phyloP scores from a whole-genome alignment of 495 filamentous ascomycete genomes.

The Aspergillus cristatus region DNA sequence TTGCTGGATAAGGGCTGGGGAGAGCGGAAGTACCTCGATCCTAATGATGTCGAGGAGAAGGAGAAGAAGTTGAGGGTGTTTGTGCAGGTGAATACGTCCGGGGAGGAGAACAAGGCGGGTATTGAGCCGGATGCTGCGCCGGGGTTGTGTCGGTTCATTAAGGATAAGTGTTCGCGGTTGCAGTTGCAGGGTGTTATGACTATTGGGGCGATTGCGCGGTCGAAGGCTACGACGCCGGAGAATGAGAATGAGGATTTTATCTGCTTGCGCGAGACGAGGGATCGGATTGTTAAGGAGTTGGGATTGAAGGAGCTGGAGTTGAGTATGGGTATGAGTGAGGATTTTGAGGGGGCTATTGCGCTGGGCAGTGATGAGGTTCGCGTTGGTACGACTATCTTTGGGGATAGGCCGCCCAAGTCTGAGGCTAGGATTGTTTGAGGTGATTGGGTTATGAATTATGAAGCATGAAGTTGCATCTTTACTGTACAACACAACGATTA shows the following conservation, averaged over 20 bases:
- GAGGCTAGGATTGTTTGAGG: constrained; percentile 45
- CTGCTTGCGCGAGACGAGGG: constrained; percentile 56
- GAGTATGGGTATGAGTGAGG: constrained; percentile 84
- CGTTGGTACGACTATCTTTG: constrained; percentile 93
- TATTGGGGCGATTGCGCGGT: constrained; percentile 86
- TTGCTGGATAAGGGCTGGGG: constrained; percentile 69
- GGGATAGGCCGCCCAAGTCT: constrained; percentile 61
- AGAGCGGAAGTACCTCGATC: constrained; percentile 27
- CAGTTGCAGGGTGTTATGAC: constrained; percentile 85
- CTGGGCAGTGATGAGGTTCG: constrained; percentile 87
- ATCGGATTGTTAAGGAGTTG: constrained; percentile 46
- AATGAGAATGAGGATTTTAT: constrained; percentile 88
- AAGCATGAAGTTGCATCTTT: neutral
- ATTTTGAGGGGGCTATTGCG: constrained; percentile 83
- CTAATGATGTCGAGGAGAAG: constrained; percentile 4
- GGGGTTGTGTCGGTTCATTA: constrained; percentile 55
- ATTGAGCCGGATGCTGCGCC: constrained; percentile 52
- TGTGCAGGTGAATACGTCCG: constrained; percentile 92
- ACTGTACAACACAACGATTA: neutral
- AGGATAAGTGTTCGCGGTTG: constrained; percentile 61
- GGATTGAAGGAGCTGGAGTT: constrained; percentile 43
- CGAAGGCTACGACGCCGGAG: constrained; percentile 56
- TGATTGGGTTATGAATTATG: constrained; percentile 6
- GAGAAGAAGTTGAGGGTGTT: constrained; percentile 52
- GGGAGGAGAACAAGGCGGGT: constrained; percentile 78